These are phyloP conservation scores for Neurospora sp. DNA, from an alignment of 2,329 filamentous ascomycete species.

Conservation along the genomic window DNA sequence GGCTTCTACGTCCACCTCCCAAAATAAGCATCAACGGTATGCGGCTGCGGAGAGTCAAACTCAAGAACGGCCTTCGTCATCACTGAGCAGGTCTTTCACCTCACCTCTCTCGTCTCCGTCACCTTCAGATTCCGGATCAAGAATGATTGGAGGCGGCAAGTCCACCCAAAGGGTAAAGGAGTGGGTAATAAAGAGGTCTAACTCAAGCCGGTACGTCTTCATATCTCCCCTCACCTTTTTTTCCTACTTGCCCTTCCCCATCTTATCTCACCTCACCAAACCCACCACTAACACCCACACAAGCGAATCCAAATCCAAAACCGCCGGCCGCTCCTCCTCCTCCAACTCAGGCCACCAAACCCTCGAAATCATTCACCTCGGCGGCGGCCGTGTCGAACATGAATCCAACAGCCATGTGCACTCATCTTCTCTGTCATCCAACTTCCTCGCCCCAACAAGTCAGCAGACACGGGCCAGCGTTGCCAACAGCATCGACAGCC, in stretches of 20 bases:
- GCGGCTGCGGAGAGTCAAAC: neutral
- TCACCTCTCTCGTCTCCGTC: neutral
- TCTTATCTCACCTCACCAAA: neutral
- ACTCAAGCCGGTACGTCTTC: slow-evolving; percentile 10
- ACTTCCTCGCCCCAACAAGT: neutral
- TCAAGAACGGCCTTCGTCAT: neutral
- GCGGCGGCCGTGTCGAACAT: slow-evolving; percentile 11
- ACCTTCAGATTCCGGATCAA: neutral
- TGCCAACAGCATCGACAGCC: slow-evolving; percentile 12
- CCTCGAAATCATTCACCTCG: slow-evolving; percentile 13
- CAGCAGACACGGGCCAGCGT: neutral
- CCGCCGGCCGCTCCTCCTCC: neutral
- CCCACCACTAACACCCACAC: neutral
- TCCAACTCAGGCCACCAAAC: slow-evolving; percentile 4
- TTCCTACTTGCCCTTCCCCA: neutral
- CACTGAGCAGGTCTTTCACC: neutral
- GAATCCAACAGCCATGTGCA: neutral
- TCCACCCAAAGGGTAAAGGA: slow-evolving; percentile 8
- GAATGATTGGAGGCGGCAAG: neutral
- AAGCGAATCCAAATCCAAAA: neutral
- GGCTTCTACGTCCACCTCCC: neutral
- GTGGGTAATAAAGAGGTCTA: slow-evolving; percentile 17
- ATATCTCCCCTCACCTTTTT: neutral
- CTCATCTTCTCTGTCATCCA: neutral
- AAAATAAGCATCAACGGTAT: neutral